Percentiles rank a stretch among this genome's conserved stretches.
Conservation (phyloP, 2,329 filamentous ascomycete genomes). For the Ophiocordyceps polyrhachis-furcata region DNA sequence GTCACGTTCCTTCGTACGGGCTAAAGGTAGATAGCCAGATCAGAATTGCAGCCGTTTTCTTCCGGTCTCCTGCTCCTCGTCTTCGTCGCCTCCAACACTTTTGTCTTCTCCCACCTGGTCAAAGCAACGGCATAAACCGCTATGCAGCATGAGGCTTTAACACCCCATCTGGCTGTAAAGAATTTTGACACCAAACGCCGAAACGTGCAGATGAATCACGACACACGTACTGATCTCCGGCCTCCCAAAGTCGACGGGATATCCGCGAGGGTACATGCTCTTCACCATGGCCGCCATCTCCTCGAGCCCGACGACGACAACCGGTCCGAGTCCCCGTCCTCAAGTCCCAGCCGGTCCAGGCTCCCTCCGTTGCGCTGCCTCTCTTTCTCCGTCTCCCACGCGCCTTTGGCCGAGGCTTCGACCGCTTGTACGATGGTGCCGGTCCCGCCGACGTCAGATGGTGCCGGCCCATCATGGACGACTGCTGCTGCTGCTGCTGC, state of each 20-base stretch:
- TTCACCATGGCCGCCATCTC: conserved; percentile 26
- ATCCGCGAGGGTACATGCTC: background rate
- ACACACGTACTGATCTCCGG: no score
- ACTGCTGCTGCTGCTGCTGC: conserved; percentile 1
- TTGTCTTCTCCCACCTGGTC: no score
- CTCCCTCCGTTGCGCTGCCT: conserved; percentile 31
- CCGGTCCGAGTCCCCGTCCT: conserved; percentile 9
- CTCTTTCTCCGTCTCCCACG: conserved; percentile 29
- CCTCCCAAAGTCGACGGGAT: background rate
- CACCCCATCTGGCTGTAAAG: no score
- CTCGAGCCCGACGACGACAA: conserved; percentile 19
- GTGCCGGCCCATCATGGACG: conserved; percentile 7
- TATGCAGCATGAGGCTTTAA: no score
- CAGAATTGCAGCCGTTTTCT: no score
- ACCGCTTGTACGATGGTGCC: conserved; percentile 8
- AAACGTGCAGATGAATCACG: no score
- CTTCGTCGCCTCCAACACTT: no score
- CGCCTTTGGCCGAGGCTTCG: conserved; percentile 21
- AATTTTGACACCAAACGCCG: no score
- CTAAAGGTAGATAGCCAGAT: no score
- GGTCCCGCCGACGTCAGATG: background rate
- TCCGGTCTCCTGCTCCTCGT: no score
- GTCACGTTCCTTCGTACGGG: no score
- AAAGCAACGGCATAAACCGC: no score
- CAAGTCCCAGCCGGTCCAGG: conserved; percentile 29